Conservation (phyloP, 192 early-diverging fungal species). For the Tieghemiomyces parasiticus region DNA sequence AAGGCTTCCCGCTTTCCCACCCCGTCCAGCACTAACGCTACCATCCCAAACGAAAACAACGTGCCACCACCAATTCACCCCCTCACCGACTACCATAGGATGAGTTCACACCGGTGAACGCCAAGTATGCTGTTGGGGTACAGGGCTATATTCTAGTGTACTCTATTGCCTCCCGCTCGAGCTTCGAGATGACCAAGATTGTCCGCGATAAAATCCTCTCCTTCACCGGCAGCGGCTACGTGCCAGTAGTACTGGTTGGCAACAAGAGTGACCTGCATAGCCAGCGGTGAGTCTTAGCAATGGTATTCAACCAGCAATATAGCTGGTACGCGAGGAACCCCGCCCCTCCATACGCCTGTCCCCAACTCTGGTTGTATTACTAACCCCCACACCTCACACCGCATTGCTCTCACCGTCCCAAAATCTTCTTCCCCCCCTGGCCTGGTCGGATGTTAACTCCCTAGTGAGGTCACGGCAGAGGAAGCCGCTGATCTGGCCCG, state of each 20-base stretch:
- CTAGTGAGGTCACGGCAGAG: conserved; percentile 54
- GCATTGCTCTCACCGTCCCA: neutral
- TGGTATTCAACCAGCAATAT: too few species aligned
- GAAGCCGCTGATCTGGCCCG: conserved; percentile 69
- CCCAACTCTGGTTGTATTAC: neutral
- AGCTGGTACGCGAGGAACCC: neutral
- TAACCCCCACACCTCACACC: neutral
- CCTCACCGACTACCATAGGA: conserved; percentile 32
- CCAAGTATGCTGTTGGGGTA: conserved; percentile 75
- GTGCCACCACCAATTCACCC: conserved; percentile 2
- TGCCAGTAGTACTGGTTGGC: conserved; percentile 80
- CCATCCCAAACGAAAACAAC: neutral
- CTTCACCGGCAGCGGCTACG: conserved; percentile 76
- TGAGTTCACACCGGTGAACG: conserved; percentile 86
- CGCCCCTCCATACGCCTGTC: neutral
- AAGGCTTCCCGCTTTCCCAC: too few species aligned
- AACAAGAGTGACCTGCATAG: conserved; percentile 81
- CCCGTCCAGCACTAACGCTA: too few species aligned
- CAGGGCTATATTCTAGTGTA: conserved; percentile 94
- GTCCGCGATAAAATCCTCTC: conserved; percentile 91
- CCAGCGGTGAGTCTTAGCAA: conserved; percentile 35
- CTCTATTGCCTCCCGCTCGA: conserved; percentile 68
- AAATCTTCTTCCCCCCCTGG: neutral
- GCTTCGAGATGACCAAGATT: conserved; percentile 80
- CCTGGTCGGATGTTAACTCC: neutral